phyloP scores from a whole-genome alignment of 208 protist genomes.

The Phytomonas sp. region DNA sequence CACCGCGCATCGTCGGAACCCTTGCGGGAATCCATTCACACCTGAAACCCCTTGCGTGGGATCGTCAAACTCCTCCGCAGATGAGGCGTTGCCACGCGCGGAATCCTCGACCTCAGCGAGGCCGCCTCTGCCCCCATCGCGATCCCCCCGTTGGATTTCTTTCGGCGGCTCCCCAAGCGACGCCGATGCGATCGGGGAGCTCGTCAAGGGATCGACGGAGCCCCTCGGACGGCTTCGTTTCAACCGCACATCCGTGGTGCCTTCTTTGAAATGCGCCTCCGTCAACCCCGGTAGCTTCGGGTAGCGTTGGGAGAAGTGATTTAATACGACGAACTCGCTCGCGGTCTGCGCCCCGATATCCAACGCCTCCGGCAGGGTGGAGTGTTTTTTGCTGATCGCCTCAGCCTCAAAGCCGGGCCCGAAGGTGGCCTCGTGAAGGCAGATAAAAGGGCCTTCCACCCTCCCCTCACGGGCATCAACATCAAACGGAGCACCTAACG shows the following conservation, averaged over 20 bases:
- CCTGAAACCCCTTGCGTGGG: neutral
- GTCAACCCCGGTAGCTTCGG: conserved; percentile 75
- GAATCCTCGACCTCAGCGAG: conserved; percentile 8
- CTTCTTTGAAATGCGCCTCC: conserved; percentile 36
- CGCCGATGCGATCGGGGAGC: too few species aligned
- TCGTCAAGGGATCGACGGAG: too few species aligned
- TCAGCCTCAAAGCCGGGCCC: conserved; percentile 76
- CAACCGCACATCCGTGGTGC: conserved; percentile 18
- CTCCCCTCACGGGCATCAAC: neutral
- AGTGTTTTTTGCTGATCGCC: conserved; percentile 83
- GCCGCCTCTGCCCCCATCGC: too few species aligned
- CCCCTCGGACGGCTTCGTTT: too few species aligned
- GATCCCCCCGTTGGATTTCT: too few species aligned
- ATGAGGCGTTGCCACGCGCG: neutral
- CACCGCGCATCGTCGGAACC: neutral
- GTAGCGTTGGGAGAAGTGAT: conserved; percentile 90
- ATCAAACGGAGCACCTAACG: neutral
- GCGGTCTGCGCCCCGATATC: conserved; percentile 30
- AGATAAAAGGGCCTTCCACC: conserved; percentile 44
- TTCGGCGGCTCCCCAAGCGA: too few species aligned
- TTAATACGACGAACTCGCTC: conserved; percentile 58
- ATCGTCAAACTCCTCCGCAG: neutral
- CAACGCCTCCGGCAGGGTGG: conserved; percentile 81
- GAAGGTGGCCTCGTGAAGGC: conserved; percentile 92
- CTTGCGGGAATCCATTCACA: conserved; percentile 3